Conservation (phyloP, 176 grass and related monocot genomes). For the Tillandsia fasciculata region DNA sequence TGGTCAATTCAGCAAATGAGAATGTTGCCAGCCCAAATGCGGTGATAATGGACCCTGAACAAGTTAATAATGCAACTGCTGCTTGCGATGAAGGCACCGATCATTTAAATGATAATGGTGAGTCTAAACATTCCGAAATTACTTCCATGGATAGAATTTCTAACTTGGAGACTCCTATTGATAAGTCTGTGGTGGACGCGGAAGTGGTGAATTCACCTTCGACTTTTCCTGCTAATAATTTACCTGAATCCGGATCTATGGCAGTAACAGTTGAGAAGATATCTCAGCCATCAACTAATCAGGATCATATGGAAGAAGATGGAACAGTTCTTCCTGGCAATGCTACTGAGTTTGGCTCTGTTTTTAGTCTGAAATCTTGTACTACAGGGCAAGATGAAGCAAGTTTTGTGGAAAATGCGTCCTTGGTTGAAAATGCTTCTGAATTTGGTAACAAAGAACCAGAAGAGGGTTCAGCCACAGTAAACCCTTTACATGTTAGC, state of each 20-base stretch:
- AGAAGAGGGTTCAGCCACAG: constrained; percentile 15
- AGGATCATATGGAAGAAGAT: not conserved
- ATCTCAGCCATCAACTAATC: not conserved
- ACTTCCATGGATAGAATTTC: not conserved
- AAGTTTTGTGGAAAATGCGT: constrained; percentile 10
- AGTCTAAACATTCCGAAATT: not conserved
- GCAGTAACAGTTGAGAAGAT: not conserved
- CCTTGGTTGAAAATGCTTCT: constrained; percentile 29
- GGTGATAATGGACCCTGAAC: not conserved
- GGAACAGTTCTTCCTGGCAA: not conserved
- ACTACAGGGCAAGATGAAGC: constrained; percentile 11
- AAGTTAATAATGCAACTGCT: constrained; percentile 4
- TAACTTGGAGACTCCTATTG: constrained; percentile 13
- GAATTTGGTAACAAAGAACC: constrained; percentile 20
- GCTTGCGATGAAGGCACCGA: constrained; percentile 12
- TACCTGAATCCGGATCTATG: constrained; percentile 20
- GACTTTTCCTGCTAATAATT: constrained; percentile 10
- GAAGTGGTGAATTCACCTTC: not conserved
- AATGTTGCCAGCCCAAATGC: constrained; percentile 20
- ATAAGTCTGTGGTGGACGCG: constrained; percentile 16
- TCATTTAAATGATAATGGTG: not conserved
- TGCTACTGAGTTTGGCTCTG: not conserved
- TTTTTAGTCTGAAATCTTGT: constrained; percentile 6
- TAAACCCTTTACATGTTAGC: constrained; percentile 17
- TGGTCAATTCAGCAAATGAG: constrained; percentile 29